Base-by-base conservation (phyloP, 768 basidiomycete genomes). In the Cystofilobasidium macerans region DNA sequence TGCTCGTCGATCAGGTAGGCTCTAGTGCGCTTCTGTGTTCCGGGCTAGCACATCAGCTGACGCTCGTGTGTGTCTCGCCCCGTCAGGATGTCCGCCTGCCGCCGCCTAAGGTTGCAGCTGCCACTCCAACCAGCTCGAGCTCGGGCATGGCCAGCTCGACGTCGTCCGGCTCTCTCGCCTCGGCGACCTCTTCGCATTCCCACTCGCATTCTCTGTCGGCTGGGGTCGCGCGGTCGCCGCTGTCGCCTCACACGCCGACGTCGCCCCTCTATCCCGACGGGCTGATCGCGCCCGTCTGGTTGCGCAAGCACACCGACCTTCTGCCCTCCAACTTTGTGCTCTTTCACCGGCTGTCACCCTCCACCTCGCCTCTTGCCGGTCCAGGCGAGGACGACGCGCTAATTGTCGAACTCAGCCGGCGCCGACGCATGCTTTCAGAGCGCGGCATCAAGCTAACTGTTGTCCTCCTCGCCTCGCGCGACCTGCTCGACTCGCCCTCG, bases 231-330 rank as follows among this genome's bases (percentile, higher is more conserved):
- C 92, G 90, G 76, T 98, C 94, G 0, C 92, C 92, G 0, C 80
- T 98, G n/a, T 97, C 92, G 0, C 95, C 95, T 0, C 78, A 97
- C 45, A 88, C 88, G 0, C 86, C 86, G 0, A 81, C 86, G 0
- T 95, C 92, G 0, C 94, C 95, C 0, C 79, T 95, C 12, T 83
- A 90, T 75, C 95, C 95, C 0, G 95, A 99, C 73, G 95, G 95
- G 0, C 78, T 99, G 62, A 90, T 99, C 61, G 91, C 95, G 3
- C 95, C 95, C 0, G 90, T 98, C 74, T 99, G 95, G 95, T 85
- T 98, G 38, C 82, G 92, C 51, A 99, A 98, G 76, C 95, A 99
- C 72, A 88, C 88, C 0, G 84, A 88, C 0, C 84, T 95, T 36
- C 77, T 97, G 0, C 95, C 95, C 0, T 86, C 89, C 28, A 93